Conservation (phyloP, 2,329 filamentous ascomycete species). For the Hymenoscyphus infarciens region DNA sequence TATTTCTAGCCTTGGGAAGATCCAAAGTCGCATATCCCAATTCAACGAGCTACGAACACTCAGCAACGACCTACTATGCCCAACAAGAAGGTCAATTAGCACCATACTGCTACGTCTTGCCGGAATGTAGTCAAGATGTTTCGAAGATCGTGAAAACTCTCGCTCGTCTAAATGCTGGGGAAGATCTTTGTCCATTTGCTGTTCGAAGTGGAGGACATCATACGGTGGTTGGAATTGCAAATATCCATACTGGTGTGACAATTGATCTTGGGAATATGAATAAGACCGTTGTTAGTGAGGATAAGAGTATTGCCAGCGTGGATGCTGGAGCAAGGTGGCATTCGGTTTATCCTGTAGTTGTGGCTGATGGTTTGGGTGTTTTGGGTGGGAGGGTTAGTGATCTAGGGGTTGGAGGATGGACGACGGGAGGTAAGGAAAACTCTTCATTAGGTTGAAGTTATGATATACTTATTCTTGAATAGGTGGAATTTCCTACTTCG, state of each 20-base stretch:
- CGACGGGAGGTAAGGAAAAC: conserved; percentile 34
- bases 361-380: conserved; percentile 32
- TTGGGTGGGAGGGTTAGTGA: conserved; percentile 36
- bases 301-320: conserved; percentile 33
- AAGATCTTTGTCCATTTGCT: neutral
- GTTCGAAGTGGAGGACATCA: conserved; percentile 6
- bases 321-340: conserved; percentile 38
- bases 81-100: neutral
- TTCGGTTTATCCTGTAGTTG: conserved; percentile 37
- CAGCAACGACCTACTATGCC: neutral
- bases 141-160: neutral
- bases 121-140: neutral
- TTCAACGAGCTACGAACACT: neutral
- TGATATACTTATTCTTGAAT: conserved; percentile 32
- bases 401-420: conserved; percentile 39
- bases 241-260: conserved; percentile 44
- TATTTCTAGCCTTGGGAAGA: no score
- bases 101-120: conserved; percentile 4
- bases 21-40: neutral
- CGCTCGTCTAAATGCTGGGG: neutral
- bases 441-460: neutral
- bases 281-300: conserved; percentile 22
- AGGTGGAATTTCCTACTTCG: conserved; percentile 41
- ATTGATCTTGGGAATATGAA: conserved; percentile 41
- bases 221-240: conserved; percentile 35